Evolutionary conservation across 1,139 yeast species (phyloP).

Genomic region (Magnusiomyces paraingens): DNA sequence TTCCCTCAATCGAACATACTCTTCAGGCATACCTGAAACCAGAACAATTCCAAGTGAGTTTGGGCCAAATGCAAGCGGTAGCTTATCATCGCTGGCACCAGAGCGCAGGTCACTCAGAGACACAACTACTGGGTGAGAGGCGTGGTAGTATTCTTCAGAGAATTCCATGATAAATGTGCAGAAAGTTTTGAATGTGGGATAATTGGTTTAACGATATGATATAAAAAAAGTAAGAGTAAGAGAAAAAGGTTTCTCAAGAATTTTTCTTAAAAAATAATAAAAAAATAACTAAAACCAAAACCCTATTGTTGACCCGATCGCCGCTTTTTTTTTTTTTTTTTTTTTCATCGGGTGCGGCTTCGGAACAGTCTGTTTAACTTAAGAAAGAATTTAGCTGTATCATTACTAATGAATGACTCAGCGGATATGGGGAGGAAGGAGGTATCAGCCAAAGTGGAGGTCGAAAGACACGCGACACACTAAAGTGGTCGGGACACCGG

Average conservation of each 20-base stretch:
- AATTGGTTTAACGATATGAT: background rate
- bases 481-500: no score
- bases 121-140: conserved; percentile 27
- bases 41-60: conserved; percentile 50
- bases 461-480: no score
- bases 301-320: conserved; percentile 12
- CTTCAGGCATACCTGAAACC: conserved; percentile 40
- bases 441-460: no score
- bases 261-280: background rate
- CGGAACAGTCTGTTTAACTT: no score
- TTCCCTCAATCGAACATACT: conserved; percentile 37
- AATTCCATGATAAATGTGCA: background rate
- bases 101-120: conserved; percentile 34
- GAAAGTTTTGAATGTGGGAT: background rate
- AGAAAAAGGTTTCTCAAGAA: background rate
- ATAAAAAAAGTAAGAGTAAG: background rate
- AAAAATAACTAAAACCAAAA: background rate
- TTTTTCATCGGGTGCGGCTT: no score
- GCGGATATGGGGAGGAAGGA: no score
- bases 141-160: background rate
- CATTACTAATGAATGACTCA: no score
- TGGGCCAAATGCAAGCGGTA: conserved; percentile 50
- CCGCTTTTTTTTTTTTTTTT: background rate
- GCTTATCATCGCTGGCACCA: conserved; percentile 34
- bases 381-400: no score